These are phyloP conservation scores for Globisporangium lucens DNA, from an alignment of 352 stramenopile genomes.

Conservation along the genomic window DNA sequence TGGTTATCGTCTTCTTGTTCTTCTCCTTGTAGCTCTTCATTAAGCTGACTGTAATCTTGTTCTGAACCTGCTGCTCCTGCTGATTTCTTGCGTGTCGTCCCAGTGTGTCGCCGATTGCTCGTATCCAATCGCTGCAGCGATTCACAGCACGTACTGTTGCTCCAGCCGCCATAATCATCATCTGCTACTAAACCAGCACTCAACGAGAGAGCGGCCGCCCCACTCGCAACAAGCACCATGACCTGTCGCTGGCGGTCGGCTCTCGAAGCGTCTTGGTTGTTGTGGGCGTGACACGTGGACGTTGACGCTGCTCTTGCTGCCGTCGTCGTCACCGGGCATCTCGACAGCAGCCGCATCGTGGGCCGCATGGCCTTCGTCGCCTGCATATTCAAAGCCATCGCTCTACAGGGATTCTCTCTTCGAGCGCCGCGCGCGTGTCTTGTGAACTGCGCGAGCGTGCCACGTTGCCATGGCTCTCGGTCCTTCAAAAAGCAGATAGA, in stretches of 20 bases:
- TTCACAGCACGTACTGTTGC: slow-evolving; percentile 6
- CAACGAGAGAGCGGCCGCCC: not conserved
- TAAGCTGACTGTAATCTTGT: not conserved
- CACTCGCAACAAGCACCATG: not conserved
- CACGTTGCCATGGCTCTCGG: not conserved
- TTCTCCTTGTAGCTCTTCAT: slow-evolving; percentile 1
- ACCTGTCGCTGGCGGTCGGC: not conserved
- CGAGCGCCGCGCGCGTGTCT: not conserved
- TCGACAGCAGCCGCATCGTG: not conserved
- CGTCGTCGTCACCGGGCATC: not conserved
- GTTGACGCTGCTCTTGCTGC: too few relatives aligned
- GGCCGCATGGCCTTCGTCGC: not conserved
- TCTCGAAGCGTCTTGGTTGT: not conserved
- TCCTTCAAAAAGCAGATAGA: not conserved
- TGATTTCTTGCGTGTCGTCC: slow-evolving; percentile 18
- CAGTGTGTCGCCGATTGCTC: slow-evolving; percentile 7
- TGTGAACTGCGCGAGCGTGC: not conserved
- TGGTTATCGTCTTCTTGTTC: not conserved
- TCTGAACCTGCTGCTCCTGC: not conserved
- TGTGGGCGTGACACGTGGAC: not conserved
- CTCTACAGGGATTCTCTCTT: too few relatives aligned
- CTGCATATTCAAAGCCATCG: not conserved
- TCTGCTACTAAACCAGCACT: not conserved
- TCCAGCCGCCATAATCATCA: too few relatives aligned
- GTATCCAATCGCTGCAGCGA: slow-evolving; percentile 5